phyloP scores from a whole-genome alignment of 2,329 filamentous ascomycete species.

The Dryadomyces quercivorus region DNA sequence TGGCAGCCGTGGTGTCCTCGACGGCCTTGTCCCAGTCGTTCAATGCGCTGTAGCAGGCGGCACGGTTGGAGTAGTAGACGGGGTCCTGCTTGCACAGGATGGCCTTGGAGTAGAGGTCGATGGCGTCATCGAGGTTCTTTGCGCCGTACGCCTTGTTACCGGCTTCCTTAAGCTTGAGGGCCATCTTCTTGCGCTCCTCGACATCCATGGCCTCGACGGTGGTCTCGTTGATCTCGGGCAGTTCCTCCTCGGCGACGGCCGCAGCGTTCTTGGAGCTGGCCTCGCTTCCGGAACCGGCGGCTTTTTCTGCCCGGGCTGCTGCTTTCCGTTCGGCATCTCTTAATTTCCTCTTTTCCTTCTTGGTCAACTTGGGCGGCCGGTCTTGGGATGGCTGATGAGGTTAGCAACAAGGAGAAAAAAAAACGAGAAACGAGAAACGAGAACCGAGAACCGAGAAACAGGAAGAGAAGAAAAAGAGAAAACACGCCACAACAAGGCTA shows the following conservation, averaged over 20 bases:
- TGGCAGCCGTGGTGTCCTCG: conserved; percentile 89
- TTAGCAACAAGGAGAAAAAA: neutral
- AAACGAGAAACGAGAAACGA: neutral
- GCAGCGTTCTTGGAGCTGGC: conserved; percentile 21
- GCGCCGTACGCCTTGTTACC: conserved; percentile 94
- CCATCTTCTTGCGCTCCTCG: conserved; percentile 73
- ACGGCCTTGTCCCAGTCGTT: conserved; percentile 92
- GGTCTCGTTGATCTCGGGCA: conserved; percentile 55
- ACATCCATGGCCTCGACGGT: conserved; percentile 37
- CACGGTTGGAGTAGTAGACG: conserved; percentile 97
- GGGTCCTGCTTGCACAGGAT: conserved; percentile 95
- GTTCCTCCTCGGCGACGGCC: conserved; percentile 45
- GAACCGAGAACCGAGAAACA: neutral
- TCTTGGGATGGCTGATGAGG: neutral
- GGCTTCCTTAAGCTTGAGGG: conserved; percentile 82
- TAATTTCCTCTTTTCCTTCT: conserved; percentile 80
- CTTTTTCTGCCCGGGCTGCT: conserved; percentile 41
- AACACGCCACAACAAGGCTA: conserved; percentile 7
- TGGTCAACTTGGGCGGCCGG: conserved; percentile 53
- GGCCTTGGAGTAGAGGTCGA: conserved; percentile 88
- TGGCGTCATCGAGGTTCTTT: conserved; percentile 88
- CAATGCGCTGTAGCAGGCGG: conserved; percentile 91
- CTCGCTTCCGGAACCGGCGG: conserved; percentile 19
- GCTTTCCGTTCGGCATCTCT: conserved; percentile 59
- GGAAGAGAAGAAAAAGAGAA: neutral